Evolutionary conservation across 2,329 filamentous ascomycete species (phyloP), one percentile per base, ranked within the genome.

Genomic region (Rhynchosporium secalis): DNA sequence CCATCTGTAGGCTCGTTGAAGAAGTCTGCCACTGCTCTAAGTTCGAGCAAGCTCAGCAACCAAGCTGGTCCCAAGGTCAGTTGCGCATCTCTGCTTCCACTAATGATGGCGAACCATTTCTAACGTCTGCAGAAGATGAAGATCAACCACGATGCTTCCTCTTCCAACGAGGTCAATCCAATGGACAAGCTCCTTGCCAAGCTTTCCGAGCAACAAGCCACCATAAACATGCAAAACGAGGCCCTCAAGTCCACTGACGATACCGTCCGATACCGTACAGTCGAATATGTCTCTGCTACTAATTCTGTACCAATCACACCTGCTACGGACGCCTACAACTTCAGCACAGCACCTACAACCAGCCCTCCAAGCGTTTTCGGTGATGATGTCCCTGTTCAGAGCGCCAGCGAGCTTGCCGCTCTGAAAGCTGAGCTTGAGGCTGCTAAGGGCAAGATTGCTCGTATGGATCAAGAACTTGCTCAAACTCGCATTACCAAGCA

Each of bases 151-250:
- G 80, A 83, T 13, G 66, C 71, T 38, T 69, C 73, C 9, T 72
- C 70, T 5, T 65, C 73, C 10, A 65, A 72, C 52, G 80, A 82
- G 46, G 66, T 76, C 36, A 82, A 80, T 60, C 80, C 82, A 8
- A 86, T 93, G 80, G 90, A 95, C 70, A 87, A 87, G 63, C 83
- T 92, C 57, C 78, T 92, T 66, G 85, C 88, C 61, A 89, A 87
- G 72, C 81, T 94, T 54, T 85, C 85, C n/a, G 87, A 92, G 74
- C 88, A 92, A 71, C 85, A 88, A 71, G 78, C 78, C 48, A 74
- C 80, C n/a, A 75, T 88, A 56, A 79, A 79, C 56, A 81, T 85
- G 74, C 85, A 89, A 71, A 83, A 82, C 64, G 79, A 84, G 62
- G 79, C 79, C 58, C 72, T 84, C 48, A 82, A 81, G 58, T 66